A percentile compares a stretch with the other conserved stretches of the same genome.
These are phyloP conservation scores for Themeda triandra DNA, from an alignment of 176 grass and related monocot genomes.

Conservation along the genomic window DNA sequence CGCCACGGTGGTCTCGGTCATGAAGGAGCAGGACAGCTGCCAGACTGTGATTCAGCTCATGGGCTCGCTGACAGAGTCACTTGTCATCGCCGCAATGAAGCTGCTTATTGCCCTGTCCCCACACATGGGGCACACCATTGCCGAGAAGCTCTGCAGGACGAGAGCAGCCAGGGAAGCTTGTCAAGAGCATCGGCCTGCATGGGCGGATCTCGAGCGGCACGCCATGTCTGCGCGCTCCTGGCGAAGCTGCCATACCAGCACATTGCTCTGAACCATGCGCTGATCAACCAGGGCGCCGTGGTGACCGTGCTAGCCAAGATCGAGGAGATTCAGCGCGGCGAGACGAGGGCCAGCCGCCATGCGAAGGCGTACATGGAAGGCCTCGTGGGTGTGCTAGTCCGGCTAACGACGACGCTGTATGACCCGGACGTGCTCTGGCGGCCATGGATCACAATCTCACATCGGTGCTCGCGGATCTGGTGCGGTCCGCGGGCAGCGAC, in stretches of 20 bases:
- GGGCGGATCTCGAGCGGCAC: constrained; percentile 58
- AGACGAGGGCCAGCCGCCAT: constrained; percentile 46
- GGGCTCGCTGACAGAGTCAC: constrained; percentile 42
- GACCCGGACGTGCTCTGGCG: constrained; percentile 58
- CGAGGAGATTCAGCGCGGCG: constrained; percentile 64
- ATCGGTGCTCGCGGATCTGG: constrained; percentile 54
- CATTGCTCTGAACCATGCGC: constrained; percentile 57
- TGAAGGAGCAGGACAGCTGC: constrained; percentile 60
- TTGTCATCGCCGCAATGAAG: constrained; percentile 45
- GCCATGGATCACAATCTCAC: constrained; percentile 63
- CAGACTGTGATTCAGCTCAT: constrained; percentile 63
- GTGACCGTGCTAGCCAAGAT: constrained; percentile 54
- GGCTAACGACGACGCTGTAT: constrained; percentile 64
- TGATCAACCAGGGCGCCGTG: constrained; percentile 46
- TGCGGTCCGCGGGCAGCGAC: constrained; percentile 50
- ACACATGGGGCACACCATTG: constrained; percentile 72
- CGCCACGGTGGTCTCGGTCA: constrained; percentile 59
- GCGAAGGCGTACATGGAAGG: constrained; percentile 69
- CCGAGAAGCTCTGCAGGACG: constrained; percentile 66
- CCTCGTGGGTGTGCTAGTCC: constrained; percentile 59
- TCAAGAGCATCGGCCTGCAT: constrained; percentile 42
- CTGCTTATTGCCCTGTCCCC: constrained; percentile 55
- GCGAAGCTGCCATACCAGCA: constrained; percentile 67
- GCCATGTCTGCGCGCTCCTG: constrained; percentile 61
- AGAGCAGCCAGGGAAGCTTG: constrained; percentile 53